These are phyloP conservation scores for Vitis vinifera DNA, from an alignment of 164 flowering plant species.

Conservation along the genomic window ASM3070453v1 NC_081819.1:16441001-16441500, in stretches of 20 bases:
- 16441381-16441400: constrained; percentile 9
- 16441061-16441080: background rate
- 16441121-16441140: too few species aligned
- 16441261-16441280: too few species aligned
- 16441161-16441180: background rate
- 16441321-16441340: constrained; percentile 23
- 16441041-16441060: background rate
- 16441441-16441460: constrained; percentile 3
- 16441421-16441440: background rate
- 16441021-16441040: constrained; percentile 14
- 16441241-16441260: too few species aligned
- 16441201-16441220: too few species aligned
- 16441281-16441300: background rate
- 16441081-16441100: too few species aligned
- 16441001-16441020: constrained; percentile 16
- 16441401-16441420: constrained; percentile 2
- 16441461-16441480: too few species aligned
- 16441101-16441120: too few species aligned
- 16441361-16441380: constrained; percentile 27
- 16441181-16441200: background rate
- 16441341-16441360: constrained; percentile 24
- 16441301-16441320: constrained; percentile 19
- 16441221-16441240: too few species aligned
- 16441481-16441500: too few species aligned
- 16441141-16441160: too few species aligned